Conservation (phyloP, 2,329 filamentous ascomycete genomes). For the Dactylellina leptospora region DNA sequence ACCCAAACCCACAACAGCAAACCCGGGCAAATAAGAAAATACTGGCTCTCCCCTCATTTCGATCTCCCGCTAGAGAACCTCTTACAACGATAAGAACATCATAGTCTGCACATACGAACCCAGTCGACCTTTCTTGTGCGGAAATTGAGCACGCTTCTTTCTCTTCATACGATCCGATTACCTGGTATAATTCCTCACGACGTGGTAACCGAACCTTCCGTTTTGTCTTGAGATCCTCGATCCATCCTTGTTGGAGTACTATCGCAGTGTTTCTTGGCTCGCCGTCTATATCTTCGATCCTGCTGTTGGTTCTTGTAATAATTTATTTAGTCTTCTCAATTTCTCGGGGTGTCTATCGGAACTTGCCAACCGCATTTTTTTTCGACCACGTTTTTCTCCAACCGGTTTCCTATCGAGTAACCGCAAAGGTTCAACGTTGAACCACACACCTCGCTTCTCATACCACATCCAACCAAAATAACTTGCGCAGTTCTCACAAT, state of each 20-base stretch:
- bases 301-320: constrained; percentile 22
- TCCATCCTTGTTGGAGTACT: constrained; percentile 43
- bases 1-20: constrained; percentile 26
- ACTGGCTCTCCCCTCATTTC: constrained; percentile 39
- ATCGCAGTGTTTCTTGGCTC: constrained; percentile 46
- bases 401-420: constrained; percentile 50
- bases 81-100: constrained; percentile 50
- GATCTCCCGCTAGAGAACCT: constrained; percentile 34
- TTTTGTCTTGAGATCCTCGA: constrained; percentile 50
- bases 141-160: constrained; percentile 49
- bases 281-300: constrained; percentile 45
- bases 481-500: constrained; percentile 49
- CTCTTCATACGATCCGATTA: constrained; percentile 51
- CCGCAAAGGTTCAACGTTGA: constrained; percentile 23
- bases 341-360: constrained; percentile 42
- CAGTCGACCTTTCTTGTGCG: constrained; percentile 47
- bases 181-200: constrained; percentile 51
- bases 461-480: constrained; percentile 48
- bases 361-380: constrained; percentile 48
- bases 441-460: constrained; percentile 26
- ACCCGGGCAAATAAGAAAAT: constrained; percentile 41
- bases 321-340: constrained; percentile 28
- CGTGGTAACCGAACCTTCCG: constrained; percentile 51
- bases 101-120: constrained; percentile 44
- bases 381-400: constrained; percentile 52